Percentiles rank a stretch among this genome's conserved stretches.
Conservation (phyloP, 352 stramenopile species). For the Globisporangium cederbergense region DNA sequence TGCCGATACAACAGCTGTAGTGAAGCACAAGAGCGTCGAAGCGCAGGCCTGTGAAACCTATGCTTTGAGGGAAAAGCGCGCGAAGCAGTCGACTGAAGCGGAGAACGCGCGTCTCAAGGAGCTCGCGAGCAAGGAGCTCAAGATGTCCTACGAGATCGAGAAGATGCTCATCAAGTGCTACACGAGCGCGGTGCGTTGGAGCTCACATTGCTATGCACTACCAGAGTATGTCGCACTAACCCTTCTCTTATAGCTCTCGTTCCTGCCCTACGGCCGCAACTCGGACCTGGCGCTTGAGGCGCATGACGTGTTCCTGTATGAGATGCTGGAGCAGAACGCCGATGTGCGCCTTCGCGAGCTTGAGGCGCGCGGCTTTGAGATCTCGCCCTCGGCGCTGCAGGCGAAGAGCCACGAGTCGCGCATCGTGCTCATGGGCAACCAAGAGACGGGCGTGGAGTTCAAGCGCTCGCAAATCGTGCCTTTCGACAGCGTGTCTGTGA, state of each 20-base stretch:
- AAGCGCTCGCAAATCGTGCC: slow-evolving; percentile 8
- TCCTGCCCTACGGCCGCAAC: slow-evolving; percentile 7
- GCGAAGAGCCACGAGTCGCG: slow-evolving; percentile 5
- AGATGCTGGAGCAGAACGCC: slow-evolving; percentile 9
- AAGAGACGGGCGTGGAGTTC: slow-evolving; percentile 15
- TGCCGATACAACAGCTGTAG: not conserved
- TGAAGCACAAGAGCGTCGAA: not conserved
- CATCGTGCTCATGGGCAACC: slow-evolving; percentile 9
- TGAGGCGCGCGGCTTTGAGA: not conserved
- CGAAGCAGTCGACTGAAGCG: not conserved
- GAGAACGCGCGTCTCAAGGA: slow-evolving; percentile 16
- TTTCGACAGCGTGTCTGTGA: slow-evolving; percentile 6
- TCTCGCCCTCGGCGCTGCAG: not conserved
- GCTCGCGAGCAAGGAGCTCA: slow-evolving; percentile 8
- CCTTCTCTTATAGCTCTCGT: not conserved
- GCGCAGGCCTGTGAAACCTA: not conserved
- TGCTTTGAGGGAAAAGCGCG: not conserved
- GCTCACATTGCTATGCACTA: not conserved
- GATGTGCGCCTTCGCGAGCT: slow-evolving; percentile 1
- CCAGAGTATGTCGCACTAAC: not conserved
- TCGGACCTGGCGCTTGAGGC: slow-evolving; percentile 5
- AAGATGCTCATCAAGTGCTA: slow-evolving; percentile 17
- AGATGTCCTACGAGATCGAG: slow-evolving; percentile 8
- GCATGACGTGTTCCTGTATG: slow-evolving; percentile 13
- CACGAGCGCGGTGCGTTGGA: slow-evolving; percentile 8